A percentile compares a stretch with the other conserved stretches of the same genome.
These are phyloP conservation scores for Phytophthora pseudosyringae DNA, from an alignment of 352 stramenopile genomes.

Conservation along the genomic window DNA sequence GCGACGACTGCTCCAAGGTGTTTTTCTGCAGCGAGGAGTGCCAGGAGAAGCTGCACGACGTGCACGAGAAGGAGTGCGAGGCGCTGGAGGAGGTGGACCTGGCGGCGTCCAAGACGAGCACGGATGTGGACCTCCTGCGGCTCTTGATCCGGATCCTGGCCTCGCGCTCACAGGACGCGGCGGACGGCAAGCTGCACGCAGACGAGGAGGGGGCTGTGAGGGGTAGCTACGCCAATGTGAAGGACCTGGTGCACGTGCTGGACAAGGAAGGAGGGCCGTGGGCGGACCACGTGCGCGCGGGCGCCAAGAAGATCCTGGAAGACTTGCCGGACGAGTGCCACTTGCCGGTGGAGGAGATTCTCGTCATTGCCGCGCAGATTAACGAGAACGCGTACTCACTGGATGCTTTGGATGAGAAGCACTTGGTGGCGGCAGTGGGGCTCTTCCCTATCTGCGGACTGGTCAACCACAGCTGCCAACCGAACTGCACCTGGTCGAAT, in stretches of 20 bases:
- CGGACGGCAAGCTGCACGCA: slow-evolving; percentile 22
- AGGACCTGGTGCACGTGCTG: slow-evolving; percentile 46
- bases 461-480: slow-evolving; percentile 58
- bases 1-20: slow-evolving; percentile 55
- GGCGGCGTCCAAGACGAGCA: slow-evolving; percentile 43
- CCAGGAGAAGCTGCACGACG: slow-evolving; percentile 33
- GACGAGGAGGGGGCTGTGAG: slow-evolving; percentile 29
- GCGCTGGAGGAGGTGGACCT: slow-evolving; percentile 56
- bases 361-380: slow-evolving; percentile 53
- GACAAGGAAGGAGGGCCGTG: slow-evolving; percentile 37
- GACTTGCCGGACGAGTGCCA: slow-evolving; percentile 44
- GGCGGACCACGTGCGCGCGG: slow-evolving; percentile 39
- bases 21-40: slow-evolving; percentile 60
- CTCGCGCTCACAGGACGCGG: slow-evolving; percentile 27
- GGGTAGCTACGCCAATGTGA: slow-evolving; percentile 43
- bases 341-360: slow-evolving; percentile 47
- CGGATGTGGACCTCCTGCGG: slow-evolving; percentile 48
- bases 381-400: slow-evolving; percentile 65
- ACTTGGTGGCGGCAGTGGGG: slow-evolving; percentile 47
- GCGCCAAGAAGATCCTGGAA: slow-evolving; percentile 41
- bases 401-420: slow-evolving; percentile 43
- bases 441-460: slow-evolving; percentile 53
- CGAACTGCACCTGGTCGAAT: slow-evolving; percentile 61
- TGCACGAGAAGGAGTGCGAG: slow-evolving; percentile 55
- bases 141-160: slow-evolving; percentile 54